Evolutionary conservation across 495 filamentous ascomycete species (phyloP), one percentile per base, ranked within the genome.

Genomic region (Ascobolus immersus): DNA sequence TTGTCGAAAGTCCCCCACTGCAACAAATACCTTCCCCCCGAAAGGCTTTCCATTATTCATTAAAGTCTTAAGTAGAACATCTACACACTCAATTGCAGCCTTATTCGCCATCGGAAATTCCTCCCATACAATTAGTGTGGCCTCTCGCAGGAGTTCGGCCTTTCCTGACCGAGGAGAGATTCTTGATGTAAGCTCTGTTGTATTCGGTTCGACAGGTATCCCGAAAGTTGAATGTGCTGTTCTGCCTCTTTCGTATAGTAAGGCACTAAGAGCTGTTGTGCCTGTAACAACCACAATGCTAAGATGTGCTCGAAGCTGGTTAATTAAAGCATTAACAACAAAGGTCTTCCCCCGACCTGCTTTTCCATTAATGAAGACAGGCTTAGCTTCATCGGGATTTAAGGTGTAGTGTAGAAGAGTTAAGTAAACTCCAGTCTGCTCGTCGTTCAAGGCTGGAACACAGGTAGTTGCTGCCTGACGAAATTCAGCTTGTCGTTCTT

Each of bases 261-360:
- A 11, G 14, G 14, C 4, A 27, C 24, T 27, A 11, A 27, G 4
- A 27, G 4, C 4, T 2, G 24, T 27, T 11, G 11, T 27, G 11
- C 24, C 4, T 27, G 4, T 13, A 2, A 27, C 14, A 27, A 27
- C 14, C 14, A 27, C 4, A 27, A 27, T 27, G 11, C 11, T 2
- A 27, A 3, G 11, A 11, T 27, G 3, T 11, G 11, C 14, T 2
- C 4, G 24, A 11, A 27, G 14, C 14, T 3, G 11, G 11, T 10
- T 27, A 27, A 4, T 27, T 27, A 27, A 11, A 10, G 28, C 28
- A 21, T 28, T 32, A 7, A 28, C 32, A 7, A 23, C 11, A 34
- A 27, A 43, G n/a, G 29, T 39, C 20, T 39, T 42, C 0, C 39
- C 35, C 11, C 26, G 24, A 5, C 36, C 29, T 26, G 36, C 23